Evolutionary conservation across 2,329 filamentous ascomycete genomes (phyloP), one percentile per base, ranked within the genome.

Genomic region (Domatiomyces globalis): DNA sequence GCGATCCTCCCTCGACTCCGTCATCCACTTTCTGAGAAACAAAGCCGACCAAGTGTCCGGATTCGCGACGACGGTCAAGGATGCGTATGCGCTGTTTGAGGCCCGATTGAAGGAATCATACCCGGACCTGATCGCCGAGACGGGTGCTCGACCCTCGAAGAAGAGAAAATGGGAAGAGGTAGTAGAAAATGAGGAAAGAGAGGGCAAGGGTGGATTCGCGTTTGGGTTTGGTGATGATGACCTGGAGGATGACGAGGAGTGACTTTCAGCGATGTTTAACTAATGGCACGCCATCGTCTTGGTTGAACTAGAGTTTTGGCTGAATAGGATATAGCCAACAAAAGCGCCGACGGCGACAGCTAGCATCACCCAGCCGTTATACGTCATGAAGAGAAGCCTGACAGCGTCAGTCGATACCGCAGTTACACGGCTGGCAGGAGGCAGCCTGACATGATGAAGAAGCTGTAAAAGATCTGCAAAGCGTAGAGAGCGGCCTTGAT

Each of bases 341-440:
- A 94, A 94, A 0, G 90, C 89, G 15, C 92, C 92, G 8, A 94
- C 72, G 0, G 85, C 85, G 15, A 96, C 89, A 2, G 90, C 79
- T 59, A 94, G 69, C 92, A 98, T 98, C 60, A 98, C 82, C 83
- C 86, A 94, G 51, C 92, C 92, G 63, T 98, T 98, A 71, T 98
- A 98, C n/a, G 92, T 98, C 92, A 98, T 98, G 70, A 98, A 98
- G 19, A 98, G 71, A 55, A 98, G 75, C 92, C 90, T 96, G 54
- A 9, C 2, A 10, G 12, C 10, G 33, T 39, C 15, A 39, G 33
- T 15, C 33, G 12, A 15, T 43, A 45, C 3, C 1, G 15, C 22
- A 45, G 10, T 10, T 10, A 17, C 9, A 42, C 49, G 33, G 4
- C 9, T 43, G 17, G 12, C 7, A 7, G 45, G 8, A 45, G 1